Evolutionary conservation across 164 flowering plant genomes (phyloP).

Genomic region (Nymphaea thermarum): DNA sequence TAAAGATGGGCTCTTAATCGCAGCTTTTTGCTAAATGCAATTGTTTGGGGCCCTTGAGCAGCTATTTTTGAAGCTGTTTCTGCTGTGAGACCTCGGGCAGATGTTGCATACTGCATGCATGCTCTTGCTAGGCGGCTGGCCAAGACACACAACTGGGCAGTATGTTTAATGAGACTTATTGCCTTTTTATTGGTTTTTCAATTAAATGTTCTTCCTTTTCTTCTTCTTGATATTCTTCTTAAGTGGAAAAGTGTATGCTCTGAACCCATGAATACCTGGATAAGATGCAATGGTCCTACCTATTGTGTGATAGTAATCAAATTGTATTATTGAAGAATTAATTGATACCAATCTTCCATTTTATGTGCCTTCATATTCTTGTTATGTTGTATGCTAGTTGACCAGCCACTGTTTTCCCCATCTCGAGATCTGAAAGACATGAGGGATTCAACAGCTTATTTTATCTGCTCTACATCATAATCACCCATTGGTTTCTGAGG

Average conservation of each 20-base stretch:
- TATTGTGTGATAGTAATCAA: background rate
- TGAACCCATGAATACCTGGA: background rate
- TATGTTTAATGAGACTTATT: slow-evolving; percentile 12
- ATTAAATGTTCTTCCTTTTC: background rate
- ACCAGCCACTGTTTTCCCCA: no score
- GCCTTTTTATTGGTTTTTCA: background rate
- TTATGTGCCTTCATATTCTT: no score
- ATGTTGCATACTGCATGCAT: slow-evolving; percentile 40
- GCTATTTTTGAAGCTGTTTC: slow-evolving; percentile 37
- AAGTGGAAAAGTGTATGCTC: background rate
- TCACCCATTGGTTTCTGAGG: background rate
- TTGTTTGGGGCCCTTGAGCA: slow-evolving; percentile 14
- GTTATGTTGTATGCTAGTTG: no score
- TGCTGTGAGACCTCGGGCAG: slow-evolving; percentile 29
- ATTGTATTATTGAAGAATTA: background rate
- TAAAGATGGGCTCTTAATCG: background rate
- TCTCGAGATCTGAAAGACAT: no score
- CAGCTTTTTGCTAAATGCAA: slow-evolving; percentile 3
- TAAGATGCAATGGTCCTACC: background rate
- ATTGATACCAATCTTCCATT: no score
- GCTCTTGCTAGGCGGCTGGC: slow-evolving; percentile 36
- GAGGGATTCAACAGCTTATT: no score
- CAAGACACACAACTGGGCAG: slow-evolving; percentile 45
- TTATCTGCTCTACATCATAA: no score
- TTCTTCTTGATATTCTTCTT: background rate